These are phyloP conservation scores for Gastrolobium bilobum DNA, from an alignment of 306 rosid species.

Conservation along the genomic window DNA sequence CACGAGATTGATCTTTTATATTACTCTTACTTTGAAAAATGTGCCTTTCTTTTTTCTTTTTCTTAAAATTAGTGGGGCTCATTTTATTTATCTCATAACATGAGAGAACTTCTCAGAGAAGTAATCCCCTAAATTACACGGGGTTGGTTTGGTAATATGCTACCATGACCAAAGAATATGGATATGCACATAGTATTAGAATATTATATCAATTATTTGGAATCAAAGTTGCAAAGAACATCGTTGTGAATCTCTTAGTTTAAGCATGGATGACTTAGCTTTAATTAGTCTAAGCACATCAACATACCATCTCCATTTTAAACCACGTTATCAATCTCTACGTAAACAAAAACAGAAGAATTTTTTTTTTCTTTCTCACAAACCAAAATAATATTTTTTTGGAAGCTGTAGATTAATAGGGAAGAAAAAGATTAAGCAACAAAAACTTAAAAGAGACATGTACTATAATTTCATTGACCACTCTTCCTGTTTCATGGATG, in stretches of 20 bases:
- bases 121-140: no score
- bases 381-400: background rate
- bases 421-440: constrained; percentile 6
- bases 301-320: background rate
- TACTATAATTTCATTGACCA: constrained; percentile 9
- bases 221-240: background rate
- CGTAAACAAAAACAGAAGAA: background rate
- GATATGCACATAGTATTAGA: no score
- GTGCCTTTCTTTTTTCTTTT: no score
- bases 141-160: no score
- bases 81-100: no score
- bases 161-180: no score
- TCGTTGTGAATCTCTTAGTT: background rate
- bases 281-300: background rate
- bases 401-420: background rate
- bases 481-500: background rate
- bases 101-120: no score
- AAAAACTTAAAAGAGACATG: background rate
- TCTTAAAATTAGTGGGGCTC: no score
- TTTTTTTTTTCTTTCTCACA: background rate
- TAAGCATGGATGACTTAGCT: no score
- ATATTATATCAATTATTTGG: background rate
- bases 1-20: no score
- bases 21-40: no score
- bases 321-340: background rate